Evolutionary conservation across 768 basidiomycete genomes (phyloP).

Genomic region (Grammothele lineata): DNA sequence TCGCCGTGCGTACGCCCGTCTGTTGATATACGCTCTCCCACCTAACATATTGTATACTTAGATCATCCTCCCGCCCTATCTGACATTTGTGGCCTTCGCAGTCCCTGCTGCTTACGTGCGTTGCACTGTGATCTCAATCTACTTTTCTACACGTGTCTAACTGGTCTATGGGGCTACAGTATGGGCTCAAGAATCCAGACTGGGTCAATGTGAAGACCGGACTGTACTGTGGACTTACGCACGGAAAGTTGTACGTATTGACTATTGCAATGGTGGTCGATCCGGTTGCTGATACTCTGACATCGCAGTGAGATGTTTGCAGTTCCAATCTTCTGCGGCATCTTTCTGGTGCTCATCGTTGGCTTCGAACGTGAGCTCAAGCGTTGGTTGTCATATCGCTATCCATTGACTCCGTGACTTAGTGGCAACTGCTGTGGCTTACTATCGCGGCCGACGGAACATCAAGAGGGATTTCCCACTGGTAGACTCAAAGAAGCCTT

Average conservation of each 20-base stretch:
- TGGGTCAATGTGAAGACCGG: constrained; percentile 35
- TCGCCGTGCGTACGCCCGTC: constrained; percentile 22
- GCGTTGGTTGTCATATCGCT: not conserved
- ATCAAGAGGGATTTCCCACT: constrained; percentile 19
- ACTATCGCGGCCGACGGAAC: constrained; percentile 35
- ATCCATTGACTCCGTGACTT: not conserved
- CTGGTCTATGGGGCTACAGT: not conserved
- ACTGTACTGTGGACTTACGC: constrained; percentile 39
- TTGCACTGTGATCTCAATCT: not conserved
- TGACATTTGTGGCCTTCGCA: constrained; percentile 40
- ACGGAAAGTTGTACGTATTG: constrained; percentile 9
- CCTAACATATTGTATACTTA: constrained; percentile 15
- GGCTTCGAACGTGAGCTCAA: constrained; percentile 39
- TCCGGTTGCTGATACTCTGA: not conserved
- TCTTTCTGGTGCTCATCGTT: constrained; percentile 35
- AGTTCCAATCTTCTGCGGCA: constrained; percentile 43
- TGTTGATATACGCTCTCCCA: not conserved
- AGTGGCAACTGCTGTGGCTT: constrained; percentile 44
- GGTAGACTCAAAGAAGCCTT: constrained; percentile 9
- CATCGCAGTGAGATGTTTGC: constrained; percentile 22
- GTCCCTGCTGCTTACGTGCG: constrained; percentile 27
- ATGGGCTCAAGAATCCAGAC: constrained; percentile 18
- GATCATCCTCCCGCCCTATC: constrained; percentile 36
- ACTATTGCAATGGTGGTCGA: not conserved
- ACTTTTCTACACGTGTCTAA: no score